Evolutionary conservation across 2,329 filamentous ascomycete species (phyloP).

Genomic region (Fusarium clavum): DNA sequence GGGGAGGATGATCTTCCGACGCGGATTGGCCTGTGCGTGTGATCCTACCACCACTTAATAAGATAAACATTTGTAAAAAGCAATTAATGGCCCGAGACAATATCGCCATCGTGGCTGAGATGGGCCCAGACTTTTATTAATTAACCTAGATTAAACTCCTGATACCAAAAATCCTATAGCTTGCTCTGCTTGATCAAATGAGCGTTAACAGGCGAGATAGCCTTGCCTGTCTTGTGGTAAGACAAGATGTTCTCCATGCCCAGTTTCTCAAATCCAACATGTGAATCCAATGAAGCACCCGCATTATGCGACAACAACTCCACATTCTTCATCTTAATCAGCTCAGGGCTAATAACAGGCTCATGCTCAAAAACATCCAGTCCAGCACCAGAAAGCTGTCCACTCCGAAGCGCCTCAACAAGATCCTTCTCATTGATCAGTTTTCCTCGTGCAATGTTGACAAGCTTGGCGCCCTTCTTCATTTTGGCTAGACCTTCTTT

Average conservation of each 20-base stretch:
- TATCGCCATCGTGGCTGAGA: not conserved
- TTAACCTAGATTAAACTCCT: not conserved
- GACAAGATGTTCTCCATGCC: constrained; percentile 46
- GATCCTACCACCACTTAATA: constrained; percentile 10
- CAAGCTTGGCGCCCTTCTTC: constrained; percentile 75
- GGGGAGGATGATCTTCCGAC: not conserved
- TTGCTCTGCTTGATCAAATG: constrained; percentile 45
- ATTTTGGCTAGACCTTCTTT: constrained; percentile 73
- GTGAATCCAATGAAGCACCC: constrained; percentile 43
- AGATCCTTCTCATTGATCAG: constrained; percentile 78
- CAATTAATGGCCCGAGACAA: not conserved
- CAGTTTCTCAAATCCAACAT: constrained; percentile 43
- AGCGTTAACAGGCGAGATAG: constrained; percentile 43
- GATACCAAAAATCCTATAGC: constrained; percentile 15
- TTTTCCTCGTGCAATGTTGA: constrained; percentile 79
- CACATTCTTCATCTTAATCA: constrained; percentile 45
- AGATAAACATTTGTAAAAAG: not conserved
- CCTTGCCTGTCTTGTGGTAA: constrained; percentile 40
- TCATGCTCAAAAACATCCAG: constrained; percentile 80
- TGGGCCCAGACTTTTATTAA: not conserved
- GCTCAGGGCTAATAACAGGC: constrained; percentile 56
- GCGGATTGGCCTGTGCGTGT: not conserved
- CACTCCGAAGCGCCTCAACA: constrained; percentile 72
- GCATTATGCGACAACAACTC: constrained; percentile 45
- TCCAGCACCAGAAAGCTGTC: constrained; percentile 70